Base-by-base conservation (phyloP, 2,329 filamentous ascomycete genomes). In the Cytospora piceicola region DNA sequence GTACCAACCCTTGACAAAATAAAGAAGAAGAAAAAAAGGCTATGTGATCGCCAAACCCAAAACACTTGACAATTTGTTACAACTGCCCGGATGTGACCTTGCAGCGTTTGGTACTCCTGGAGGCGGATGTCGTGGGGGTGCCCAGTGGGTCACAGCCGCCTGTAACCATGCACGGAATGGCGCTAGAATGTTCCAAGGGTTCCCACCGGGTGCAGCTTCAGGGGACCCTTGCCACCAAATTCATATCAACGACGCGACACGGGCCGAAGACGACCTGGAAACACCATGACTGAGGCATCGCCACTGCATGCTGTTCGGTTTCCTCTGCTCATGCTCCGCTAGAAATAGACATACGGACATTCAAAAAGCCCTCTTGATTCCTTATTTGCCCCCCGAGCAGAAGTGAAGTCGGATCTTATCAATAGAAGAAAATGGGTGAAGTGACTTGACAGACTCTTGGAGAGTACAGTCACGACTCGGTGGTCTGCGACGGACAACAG, bases 381-480 rank as follows among this genome's bases (percentile, higher is more conserved):
- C n/a, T n/a, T n/a, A n/a, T n/a, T n/a, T n/a, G n/a, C n/a, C 42
- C 51, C 42, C 22, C 29, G 15, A 30, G 39, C 39, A 36, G 51
- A 36, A 17, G 17, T 24, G 29, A 29, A 30, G 6, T 22, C n/a
- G 49, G 42, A 22, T 8, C 46, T 27, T 27, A 54, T 36, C 39
- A n/a, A 51, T 20, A 55, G 32, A 20, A 51, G 34, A 58, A 46
- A 8, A 68, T 66, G 66, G 54, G 55, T 20, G 42, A 29, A 30
- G 32, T 55, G 52, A 53, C 55, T n/a, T 63, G 59, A 63, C n/a
- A 39, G n/a, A 60, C 62, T 51, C 51, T 63, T 34, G 56, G 61
- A 63, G 53, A 55, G 32, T 49, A 65, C 49, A 52, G 55, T 36
- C 42, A 60, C 49, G 42, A 36, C n/a, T n/a, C 36, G 32, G 54